Conservation (phyloP, 139 green algal species). For the Micractinium sp. region DNA sequence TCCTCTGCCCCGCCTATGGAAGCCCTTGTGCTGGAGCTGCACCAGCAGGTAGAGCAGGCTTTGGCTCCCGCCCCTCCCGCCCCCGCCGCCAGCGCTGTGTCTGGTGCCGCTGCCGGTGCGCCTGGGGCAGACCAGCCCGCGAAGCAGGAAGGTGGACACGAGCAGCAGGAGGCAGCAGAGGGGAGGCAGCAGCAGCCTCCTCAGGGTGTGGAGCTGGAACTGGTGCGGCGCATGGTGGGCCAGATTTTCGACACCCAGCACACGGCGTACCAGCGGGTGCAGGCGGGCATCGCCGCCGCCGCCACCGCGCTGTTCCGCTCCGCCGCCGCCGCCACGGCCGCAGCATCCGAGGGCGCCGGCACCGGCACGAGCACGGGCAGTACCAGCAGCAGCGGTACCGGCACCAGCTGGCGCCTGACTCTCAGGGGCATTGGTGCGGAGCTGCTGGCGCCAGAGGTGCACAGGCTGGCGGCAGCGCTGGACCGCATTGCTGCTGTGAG, state of each 20-base stretch:
- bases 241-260: constrained; percentile 73
- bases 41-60: neutral
- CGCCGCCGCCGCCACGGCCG: neutral
- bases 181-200: neutral
- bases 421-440: constrained; percentile 21
- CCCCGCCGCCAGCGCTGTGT: no score
- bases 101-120: no score
- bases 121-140: neutral
- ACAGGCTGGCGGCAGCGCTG: neutral
- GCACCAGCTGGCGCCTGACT: neutral
- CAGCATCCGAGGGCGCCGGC: neutral
- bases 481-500: constrained; percentile 15
- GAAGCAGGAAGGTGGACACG: neutral
- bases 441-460: neutral
- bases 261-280: constrained; percentile 62
- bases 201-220: neutral
- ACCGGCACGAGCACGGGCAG: no score
- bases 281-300: constrained; percentile 11
- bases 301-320: constrained; percentile 3
- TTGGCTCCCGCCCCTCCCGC: neutral
- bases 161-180: neutral
- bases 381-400: neutral
- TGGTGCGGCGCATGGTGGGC: constrained; percentile 38
- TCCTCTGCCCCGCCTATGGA: neutral
- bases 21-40: constrained; percentile 27